Conservation (phyloP, 768 basidiomycete genomes). For the Pleurotus tuoliensis region DNA sequence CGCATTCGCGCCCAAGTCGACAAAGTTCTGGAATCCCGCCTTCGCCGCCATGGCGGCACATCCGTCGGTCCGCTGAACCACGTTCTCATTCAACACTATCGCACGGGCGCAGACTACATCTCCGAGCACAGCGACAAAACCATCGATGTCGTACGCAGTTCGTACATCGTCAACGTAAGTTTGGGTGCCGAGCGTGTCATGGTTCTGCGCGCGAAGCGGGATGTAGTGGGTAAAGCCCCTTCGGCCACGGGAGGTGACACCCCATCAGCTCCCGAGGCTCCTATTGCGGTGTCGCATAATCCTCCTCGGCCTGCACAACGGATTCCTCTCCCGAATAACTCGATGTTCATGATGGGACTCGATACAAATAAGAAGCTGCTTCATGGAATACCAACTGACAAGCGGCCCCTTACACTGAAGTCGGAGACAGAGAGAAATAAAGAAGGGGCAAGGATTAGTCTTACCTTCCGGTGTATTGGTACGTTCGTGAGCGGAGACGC, state of each 20-base stretch:
- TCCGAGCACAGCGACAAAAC: conserved; percentile 89
- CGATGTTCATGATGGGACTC: conserved; percentile 77
- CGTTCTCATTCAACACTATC: conserved; percentile 79
- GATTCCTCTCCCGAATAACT: conserved; percentile 75
- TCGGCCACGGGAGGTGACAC: conserved; percentile 10
- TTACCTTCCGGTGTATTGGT: conserved; percentile 77
- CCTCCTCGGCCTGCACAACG: conserved; percentile 44
- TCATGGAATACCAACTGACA: conserved; percentile 75
- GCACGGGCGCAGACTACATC: conserved; percentile 76
- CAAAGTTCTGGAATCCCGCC: conserved; percentile 30
- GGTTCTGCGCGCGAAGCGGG: conserved; percentile 68
- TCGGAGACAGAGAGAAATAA: conserved; percentile 48
- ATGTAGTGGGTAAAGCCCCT: conserved; percentile 19
- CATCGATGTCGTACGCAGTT: conserved; percentile 70
- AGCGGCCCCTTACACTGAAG: conserved; percentile 54
- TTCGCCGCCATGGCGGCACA: neutral
- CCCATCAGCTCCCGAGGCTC: conserved; percentile 1
- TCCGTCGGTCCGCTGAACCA: conserved; percentile 67
- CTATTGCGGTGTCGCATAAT: neutral
- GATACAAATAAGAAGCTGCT: conserved; percentile 73
- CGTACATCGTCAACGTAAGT: conserved; percentile 77
- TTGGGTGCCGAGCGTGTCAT: conserved; percentile 75
- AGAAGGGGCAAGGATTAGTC: conserved; percentile 67
- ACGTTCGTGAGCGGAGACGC: conserved; percentile 61
- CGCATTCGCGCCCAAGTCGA: conserved; percentile 64